Evolutionary conservation across 192 early-diverging fungal genomes (phyloP).

Genomic region (Diversispora eburnea): DNA sequence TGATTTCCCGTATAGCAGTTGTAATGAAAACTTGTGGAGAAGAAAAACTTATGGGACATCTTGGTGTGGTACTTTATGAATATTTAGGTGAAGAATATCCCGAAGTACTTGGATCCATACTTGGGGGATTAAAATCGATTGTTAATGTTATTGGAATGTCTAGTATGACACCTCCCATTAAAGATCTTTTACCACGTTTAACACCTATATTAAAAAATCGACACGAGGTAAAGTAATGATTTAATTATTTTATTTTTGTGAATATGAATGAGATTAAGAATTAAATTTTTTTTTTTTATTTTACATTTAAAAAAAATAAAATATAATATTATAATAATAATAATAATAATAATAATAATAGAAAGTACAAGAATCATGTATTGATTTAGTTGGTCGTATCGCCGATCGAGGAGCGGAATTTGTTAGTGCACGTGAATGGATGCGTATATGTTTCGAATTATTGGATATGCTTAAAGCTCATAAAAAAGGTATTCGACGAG

Average conservation of each 20-base stretch:
- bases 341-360: background rate
- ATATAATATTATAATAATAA: background rate
- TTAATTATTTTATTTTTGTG: background rate
- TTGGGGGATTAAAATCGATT: slow-evolving; percentile 89
- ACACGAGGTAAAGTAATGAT: slow-evolving; percentile 59
- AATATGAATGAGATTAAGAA: background rate
- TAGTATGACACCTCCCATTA: slow-evolving; percentile 98
- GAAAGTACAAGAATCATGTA: slow-evolving; percentile 46
- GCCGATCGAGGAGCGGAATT: slow-evolving; percentile 97
- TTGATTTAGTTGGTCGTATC: slow-evolving; percentile 97
- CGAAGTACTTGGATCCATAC: slow-evolving; percentile 93
- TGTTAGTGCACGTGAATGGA: slow-evolving; percentile 97
- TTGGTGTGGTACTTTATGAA: slow-evolving; percentile 94
- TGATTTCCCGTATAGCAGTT: slow-evolving; percentile 89
- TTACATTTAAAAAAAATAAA: too few species aligned
- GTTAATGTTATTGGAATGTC: slow-evolving; percentile 98
- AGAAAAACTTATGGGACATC: slow-evolving; percentile 89
- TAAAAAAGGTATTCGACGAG: slow-evolving; percentile 92
- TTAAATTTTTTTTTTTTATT: slow-evolving; percentile 24
- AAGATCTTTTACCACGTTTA: slow-evolving; percentile 90
- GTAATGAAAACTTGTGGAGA: slow-evolving; percentile 94
- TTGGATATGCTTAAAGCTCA: slow-evolving; percentile 96
- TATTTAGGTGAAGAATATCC: slow-evolving; percentile 99
- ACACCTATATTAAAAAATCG: slow-evolving; percentile 98
- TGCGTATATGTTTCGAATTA: slow-evolving; percentile 98